Percentiles rank a stretch among this genome's conserved stretches.
These are phyloP conservation scores for Apiospora phragmitis DNA, from an alignment of 2,329 filamentous ascomycete species.

Conservation along the genomic window DNA sequence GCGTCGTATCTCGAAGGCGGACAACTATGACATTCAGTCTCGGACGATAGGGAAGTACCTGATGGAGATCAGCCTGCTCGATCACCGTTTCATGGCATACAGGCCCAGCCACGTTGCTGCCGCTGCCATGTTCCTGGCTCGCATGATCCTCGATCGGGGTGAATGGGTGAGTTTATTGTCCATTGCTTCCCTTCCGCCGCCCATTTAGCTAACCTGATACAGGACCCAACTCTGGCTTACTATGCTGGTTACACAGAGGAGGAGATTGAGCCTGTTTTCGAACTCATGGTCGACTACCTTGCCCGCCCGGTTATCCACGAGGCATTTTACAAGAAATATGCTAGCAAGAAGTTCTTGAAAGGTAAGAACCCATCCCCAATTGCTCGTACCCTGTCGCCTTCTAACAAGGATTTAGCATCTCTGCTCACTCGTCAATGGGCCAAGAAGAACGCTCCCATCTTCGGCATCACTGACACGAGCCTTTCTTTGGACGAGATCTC, in stretches of 20 bases:
- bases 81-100: constrained; percentile 90
- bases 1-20: constrained; percentile 96
- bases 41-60: constrained; percentile 97
- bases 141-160: constrained; percentile 85
- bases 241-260: constrained; percentile 93
- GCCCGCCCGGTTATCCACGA: constrained; percentile 88
- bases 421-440: constrained; percentile 92
- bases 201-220: constrained; percentile 30
- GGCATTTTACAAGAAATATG: constrained; percentile 99
- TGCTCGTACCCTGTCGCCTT: not conserved
- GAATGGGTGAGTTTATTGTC: constrained; percentile 70
- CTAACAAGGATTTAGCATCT: constrained; percentile 61
- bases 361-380: constrained; percentile 57
- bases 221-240: constrained; percentile 83
- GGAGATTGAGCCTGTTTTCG: constrained; percentile 88
- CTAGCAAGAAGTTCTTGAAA: constrained; percentile 98
- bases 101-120: constrained; percentile 89
- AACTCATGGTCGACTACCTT: constrained; percentile 96
- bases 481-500: constrained; percentile 51
- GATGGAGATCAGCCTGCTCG: constrained; percentile 93
- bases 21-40: constrained; percentile 98
- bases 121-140: constrained; percentile 91
- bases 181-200: not conserved
- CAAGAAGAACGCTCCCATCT: constrained; percentile 69
- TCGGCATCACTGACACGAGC: constrained; percentile 53